Evolutionary conservation across 108 stramenopile species (phyloP).

Genomic region (Nannochloropsis granulata): DNA sequence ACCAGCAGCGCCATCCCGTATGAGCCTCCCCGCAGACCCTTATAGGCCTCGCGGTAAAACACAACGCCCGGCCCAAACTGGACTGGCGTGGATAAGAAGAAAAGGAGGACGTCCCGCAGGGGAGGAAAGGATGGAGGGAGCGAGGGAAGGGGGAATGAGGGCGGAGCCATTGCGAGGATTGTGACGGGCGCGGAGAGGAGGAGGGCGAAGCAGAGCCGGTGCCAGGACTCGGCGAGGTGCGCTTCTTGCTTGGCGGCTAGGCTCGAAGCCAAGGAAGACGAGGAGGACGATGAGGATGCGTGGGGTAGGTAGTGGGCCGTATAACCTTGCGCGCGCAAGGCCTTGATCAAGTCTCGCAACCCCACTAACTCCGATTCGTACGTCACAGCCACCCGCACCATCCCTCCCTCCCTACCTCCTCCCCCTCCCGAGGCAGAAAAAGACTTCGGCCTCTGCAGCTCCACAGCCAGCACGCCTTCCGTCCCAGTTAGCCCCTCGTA

Average conservation of each 20-base stretch:
- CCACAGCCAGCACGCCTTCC: neutral
- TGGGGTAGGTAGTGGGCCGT: neutral
- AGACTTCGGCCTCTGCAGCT: neutral
- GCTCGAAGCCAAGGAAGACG: neutral
- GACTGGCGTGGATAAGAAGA: conserved; percentile 51
- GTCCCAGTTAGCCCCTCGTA: neutral
- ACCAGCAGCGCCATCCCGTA: conserved; percentile 93
- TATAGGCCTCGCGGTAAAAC: conserved; percentile 64
- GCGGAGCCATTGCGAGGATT: neutral
- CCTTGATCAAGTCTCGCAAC: neutral
- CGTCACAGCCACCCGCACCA: neutral
- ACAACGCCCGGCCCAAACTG: conserved; percentile 69
- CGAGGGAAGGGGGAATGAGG: neutral
- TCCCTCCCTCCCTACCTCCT: neutral
- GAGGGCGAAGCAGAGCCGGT: neutral
- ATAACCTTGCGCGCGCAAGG: neutral
- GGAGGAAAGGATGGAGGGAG: neutral
- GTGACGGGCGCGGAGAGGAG: neutral
- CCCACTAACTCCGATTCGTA: neutral
- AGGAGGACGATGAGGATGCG: neutral
- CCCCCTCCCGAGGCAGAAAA: neutral
- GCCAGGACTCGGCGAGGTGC: neutral
- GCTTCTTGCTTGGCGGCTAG: neutral
- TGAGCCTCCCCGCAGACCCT: conserved; percentile 42
- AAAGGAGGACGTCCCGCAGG: neutral